phyloP scores from a whole-genome alignment of 2,329 filamentous ascomycete species.

The Beauveria caledonica region DNA sequence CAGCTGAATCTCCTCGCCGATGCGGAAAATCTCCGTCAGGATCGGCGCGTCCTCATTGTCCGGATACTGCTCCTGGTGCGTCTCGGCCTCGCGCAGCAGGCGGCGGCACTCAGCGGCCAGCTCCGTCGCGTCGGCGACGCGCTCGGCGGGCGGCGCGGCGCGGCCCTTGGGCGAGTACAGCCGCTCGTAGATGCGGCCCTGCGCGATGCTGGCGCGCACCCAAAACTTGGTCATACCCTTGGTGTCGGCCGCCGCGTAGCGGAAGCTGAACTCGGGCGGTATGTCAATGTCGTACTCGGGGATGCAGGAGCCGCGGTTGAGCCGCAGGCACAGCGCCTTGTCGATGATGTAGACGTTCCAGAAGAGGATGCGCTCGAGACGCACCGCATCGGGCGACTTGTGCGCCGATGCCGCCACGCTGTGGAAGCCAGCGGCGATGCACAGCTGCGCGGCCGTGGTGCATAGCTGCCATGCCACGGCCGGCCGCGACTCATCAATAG shows the following conservation, averaged over 20 bases:
- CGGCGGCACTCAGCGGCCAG: constrained; percentile 31
- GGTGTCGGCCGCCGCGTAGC: constrained; percentile 25
- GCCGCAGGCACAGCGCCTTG: constrained; percentile 47
- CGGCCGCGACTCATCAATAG: constrained; percentile 53
- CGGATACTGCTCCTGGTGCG: constrained; percentile 26
- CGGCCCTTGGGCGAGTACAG: constrained; percentile 42
- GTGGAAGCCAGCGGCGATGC: constrained; percentile 55
- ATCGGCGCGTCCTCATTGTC: constrained; percentile 30
- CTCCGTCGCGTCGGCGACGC: constrained; percentile 30
- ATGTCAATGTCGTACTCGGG: constrained; percentile 53
- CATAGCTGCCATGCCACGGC: constrained; percentile 56
- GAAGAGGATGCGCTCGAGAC: constrained; percentile 35
- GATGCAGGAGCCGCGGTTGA: constrained; percentile 50
- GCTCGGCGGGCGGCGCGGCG: constrained; percentile 28
- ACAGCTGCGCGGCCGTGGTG: constrained; percentile 49
- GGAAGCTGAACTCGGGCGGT: constrained; percentile 33
- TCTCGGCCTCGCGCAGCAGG: constrained; percentile 26
- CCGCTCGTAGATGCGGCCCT: constrained; percentile 51
- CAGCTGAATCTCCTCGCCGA: constrained; percentile 40
- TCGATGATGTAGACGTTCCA: constrained; percentile 50
- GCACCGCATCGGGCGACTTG: constrained; percentile 24
- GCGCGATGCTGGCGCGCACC: constrained; percentile 47
- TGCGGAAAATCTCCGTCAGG: constrained; percentile 36
- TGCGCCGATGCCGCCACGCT: constrained; percentile 28
- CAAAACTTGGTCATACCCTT: constrained; percentile 39